phyloP scores from a whole-genome alignment of 495 filamentous ascomycete genomes.

The Usnea hakonensis region DNA sequence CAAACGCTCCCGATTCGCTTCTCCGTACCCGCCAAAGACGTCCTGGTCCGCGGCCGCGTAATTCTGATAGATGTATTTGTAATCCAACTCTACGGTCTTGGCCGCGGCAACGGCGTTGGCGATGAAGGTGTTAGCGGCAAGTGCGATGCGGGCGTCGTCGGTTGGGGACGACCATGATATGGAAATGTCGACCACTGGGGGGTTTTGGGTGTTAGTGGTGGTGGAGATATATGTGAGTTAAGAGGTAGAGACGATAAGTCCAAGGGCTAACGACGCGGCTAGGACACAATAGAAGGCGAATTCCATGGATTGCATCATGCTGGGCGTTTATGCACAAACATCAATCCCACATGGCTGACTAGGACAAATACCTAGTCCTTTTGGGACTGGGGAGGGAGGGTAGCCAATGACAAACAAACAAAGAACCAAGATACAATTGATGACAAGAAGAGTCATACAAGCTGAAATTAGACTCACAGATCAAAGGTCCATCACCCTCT shows the following conservation, averaged over 20 bases:
- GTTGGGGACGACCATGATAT: constrained; percentile 29
- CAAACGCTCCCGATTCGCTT: constrained; percentile 29
- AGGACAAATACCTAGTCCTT: too few relatives aligned
- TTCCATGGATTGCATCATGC: too few relatives aligned
- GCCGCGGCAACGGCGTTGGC: constrained; percentile 32
- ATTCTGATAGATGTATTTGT: constrained; percentile 54
- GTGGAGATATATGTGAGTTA: too few relatives aligned
- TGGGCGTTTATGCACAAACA: too few relatives aligned
- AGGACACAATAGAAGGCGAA: too few relatives aligned
- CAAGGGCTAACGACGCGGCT: too few relatives aligned
- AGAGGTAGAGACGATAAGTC: too few relatives aligned
- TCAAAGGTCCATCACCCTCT: constrained; percentile 32
- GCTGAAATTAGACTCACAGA: constrained; percentile 5
- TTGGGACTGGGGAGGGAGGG: too few relatives aligned
- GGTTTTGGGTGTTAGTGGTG: background rate
- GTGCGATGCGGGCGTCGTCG: constrained; percentile 32
- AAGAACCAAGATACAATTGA: too few relatives aligned
- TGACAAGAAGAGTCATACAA: too few relatives aligned
- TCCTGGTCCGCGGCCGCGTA: constrained; percentile 36
- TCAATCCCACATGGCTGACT: too few relatives aligned
- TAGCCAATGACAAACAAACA: too few relatives aligned
- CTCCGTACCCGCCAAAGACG: constrained; percentile 36
- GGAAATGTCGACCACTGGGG: constrained; percentile 29
- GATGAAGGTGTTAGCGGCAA: constrained; percentile 27
- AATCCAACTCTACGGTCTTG: constrained; percentile 32